phyloP scores from a whole-genome alignment of 2,329 filamentous ascomycete species.

The Rachicladosporium sp. region DNA sequence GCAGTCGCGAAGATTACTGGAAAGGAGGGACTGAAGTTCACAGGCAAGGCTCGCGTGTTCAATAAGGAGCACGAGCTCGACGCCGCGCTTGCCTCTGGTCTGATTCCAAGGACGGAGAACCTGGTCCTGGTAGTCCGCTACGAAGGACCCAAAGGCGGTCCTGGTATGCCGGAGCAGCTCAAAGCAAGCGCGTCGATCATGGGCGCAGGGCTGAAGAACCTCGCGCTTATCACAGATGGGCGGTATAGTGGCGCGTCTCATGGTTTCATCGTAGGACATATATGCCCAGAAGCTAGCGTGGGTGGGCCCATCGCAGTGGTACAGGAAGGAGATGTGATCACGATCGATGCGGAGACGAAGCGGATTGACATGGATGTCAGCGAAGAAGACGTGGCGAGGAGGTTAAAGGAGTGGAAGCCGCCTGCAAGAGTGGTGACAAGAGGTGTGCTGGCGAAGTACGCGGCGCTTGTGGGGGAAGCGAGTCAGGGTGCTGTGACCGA shows the following conservation, averaged over 20 bases:
- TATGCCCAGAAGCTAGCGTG: conserved; percentile 78
- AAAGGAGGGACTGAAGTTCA: conserved; percentile 78
- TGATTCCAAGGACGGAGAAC: conserved; percentile 63
- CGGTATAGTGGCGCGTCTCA: conserved; percentile 80
- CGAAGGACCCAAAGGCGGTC: conserved; percentile 84
- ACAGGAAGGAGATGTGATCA: conserved; percentile 65
- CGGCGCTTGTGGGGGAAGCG: conserved; percentile 74
- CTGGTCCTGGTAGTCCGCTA: conserved; percentile 85
- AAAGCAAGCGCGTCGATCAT: conserved; percentile 82
- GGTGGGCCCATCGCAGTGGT: conserved; percentile 84
- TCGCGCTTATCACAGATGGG: conserved; percentile 86
- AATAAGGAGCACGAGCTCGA: conserved; percentile 75
- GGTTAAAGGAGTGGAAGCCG: conserved; percentile 55
- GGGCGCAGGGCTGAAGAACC: conserved; percentile 76
- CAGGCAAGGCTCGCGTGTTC: conserved; percentile 70
- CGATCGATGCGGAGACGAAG: conserved; percentile 75
- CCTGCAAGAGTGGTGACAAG: conserved; percentile 64
- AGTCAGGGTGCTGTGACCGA: conserved; percentile 87
- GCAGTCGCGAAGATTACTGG: conserved; percentile 94
- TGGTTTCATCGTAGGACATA: conserved; percentile 88
- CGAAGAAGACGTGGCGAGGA: conserved; percentile 55
- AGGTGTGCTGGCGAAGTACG: conserved; percentile 84
- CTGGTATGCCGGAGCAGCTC: conserved; percentile 92
- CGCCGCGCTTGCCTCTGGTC: conserved; percentile 56
- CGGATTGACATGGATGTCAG: conserved; percentile 57